Conservation (phyloP, 495 filamentous ascomycete genomes). For the Aspergillus cavernicola region DNA sequence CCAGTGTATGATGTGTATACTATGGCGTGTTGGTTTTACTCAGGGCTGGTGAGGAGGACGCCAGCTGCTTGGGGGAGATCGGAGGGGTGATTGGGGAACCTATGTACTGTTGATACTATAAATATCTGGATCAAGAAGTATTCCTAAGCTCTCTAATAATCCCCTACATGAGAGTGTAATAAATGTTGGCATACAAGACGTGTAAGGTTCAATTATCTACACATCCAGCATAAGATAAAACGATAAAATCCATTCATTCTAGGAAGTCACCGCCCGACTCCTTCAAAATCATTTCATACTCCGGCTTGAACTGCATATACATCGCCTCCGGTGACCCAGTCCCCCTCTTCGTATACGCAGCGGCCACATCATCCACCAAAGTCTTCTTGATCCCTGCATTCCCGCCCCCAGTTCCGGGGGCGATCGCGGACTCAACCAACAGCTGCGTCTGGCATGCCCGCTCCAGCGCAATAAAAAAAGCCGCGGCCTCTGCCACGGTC, state of each 20-base stretch:
- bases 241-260: background rate
- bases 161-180: too few relatives aligned
- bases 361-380: background rate
- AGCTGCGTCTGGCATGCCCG: slow-evolving; percentile 57
- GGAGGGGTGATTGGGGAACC: too few relatives aligned
- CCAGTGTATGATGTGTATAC: background rate
- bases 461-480: slow-evolving; percentile 56
- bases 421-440: slow-evolving; percentile 47
- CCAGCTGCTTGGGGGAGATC: background rate
- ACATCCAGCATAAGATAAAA: too few relatives aligned
- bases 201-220: too few relatives aligned
- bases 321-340: background rate
- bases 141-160: too few relatives aligned
- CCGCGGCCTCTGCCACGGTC: slow-evolving; percentile 54
- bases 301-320: background rate
- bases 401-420: slow-evolving; percentile 1
- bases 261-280: background rate
- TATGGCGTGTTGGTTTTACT: too few relatives aligned
- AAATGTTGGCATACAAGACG: too few relatives aligned
- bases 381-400: background rate
- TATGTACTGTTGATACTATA: too few relatives aligned
- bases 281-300: background rate
- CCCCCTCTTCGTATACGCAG: background rate
- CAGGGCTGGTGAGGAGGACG: background rate
- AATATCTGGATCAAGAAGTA: too few relatives aligned